Base-by-base conservation (phyloP, 2,329 filamentous ascomycete genomes). In the Alternaria atra region DNA sequence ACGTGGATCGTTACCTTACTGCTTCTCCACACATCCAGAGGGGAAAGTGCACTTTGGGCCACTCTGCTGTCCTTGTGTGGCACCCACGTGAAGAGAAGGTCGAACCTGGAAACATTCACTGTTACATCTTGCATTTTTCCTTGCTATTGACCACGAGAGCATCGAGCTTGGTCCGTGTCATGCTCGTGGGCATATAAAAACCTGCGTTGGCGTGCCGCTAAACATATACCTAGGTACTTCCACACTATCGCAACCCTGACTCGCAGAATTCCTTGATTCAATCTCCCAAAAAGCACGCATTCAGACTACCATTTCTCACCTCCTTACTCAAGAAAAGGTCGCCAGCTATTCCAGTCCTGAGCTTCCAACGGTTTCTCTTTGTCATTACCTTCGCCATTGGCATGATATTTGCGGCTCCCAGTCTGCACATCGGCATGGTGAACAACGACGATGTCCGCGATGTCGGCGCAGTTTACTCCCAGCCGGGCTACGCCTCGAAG, bases 391-490 rank as follows among this genome's bases (percentile, higher is more conserved):
- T 17, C 13, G 13, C 60, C 30, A 2, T 27, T 20, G 27, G 34
- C 48, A 20, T 55, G 13, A 23, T 43, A 32, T 20, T 58, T 1
- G 58, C 44, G 2, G 35, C 51, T 7, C 52, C 61, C n/a, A 46
- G 47, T 15, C 64, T 68, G 10, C 70, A 73, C 37, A 46, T 61
- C 3, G 67, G 58, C 37, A 73, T 73, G 70, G 37, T 70, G 17
- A 61, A 69, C 44, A 64, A 63, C 34, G 55, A 62, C 17, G 27
- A 47, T 17, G 20, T 60, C 50, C 63, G 61, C 40, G 69, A 73
- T 29, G 60, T 70, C 13, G 69, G 70, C 35, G 57, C 64, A 6
- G 42, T 66, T 35, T 70, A 61, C 52, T 30, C 52, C 1, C 20
- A 60, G 37, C 20, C 34, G n/a, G 51, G 63, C 48, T 71, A 56